phyloP scores from a whole-genome alignment of 257 asterid species.

The Lycium barbarum region DNA sequence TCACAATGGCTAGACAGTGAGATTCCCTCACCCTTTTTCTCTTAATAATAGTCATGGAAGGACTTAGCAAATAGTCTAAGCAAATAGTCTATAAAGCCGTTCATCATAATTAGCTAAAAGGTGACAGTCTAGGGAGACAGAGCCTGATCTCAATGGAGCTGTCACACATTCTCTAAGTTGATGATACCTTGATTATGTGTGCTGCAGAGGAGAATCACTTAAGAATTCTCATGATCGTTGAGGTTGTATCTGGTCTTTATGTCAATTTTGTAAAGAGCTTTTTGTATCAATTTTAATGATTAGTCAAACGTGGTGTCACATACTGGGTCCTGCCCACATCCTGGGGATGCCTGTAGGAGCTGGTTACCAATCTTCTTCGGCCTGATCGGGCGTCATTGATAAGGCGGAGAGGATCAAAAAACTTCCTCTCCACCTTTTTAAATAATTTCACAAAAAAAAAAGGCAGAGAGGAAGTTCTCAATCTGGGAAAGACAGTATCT shows the following conservation, averaged over 20 bases:
- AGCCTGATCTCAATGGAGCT: not conserved
- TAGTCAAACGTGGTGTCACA: not conserved
- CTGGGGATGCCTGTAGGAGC: not conserved
- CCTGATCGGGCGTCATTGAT: not conserved
- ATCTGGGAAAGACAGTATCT: not conserved
- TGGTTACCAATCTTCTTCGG: not conserved
- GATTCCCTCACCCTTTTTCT: not conserved
- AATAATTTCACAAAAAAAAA: too few relatives aligned
- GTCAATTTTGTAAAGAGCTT: not conserved
- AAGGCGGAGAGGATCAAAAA: not conserved
- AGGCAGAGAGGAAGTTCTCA: not conserved
- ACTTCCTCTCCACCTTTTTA: too few relatives aligned
- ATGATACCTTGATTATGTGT: not conserved
- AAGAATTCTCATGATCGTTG: not conserved
- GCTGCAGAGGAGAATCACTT: not conserved
- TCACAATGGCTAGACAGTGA: not conserved
- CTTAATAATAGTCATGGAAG: not conserved
- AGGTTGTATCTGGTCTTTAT: not conserved
- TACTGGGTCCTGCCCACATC: not conserved
- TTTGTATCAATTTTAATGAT: not conserved
- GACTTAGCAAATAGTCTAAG: not conserved
- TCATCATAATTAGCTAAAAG: not conserved
- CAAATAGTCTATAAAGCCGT: not conserved
- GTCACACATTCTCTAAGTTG: not conserved
- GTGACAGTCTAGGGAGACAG: not conserved